Evolutionary conservation across 2,329 filamentous ascomycete species (phyloP), one percentile per base, ranked within the genome.

Genomic region (Clonostachys chloroleuca): DNA sequence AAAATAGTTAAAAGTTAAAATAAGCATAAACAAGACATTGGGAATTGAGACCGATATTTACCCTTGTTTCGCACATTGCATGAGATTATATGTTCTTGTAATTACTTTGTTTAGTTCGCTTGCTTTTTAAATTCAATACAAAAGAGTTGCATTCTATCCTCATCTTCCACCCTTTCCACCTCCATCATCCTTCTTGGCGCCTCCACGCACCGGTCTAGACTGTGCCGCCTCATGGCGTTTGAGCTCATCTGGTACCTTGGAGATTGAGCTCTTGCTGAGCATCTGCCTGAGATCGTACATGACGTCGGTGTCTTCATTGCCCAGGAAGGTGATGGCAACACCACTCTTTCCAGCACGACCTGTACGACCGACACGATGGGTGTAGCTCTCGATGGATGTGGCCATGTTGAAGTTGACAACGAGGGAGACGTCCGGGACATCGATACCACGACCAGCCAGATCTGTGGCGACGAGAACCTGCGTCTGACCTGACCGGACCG

Each of bases 351-450:
- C 94, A 3, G 94, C 94, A 84, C 94, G 87, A 77, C 94, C 94
- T 2, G 94, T 99, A 72, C 94, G 87, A 67, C 94, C 94, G 60
- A 99, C 87, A 72, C 94, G 86, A 75, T 99, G 94, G 3, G 92
- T 97, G 66, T 99, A 99, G 61, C 83, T 87, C 71, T 99, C 94
- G 56, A 99, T 97, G 56, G 77, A 90, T 12, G 73, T 84, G 1
- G 94, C 87, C 94, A 99, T 97, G 76, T 97, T 99, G 81, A 97
- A 99, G 74, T 99, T 99, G 64, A 99, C 80, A 48, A 99, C 94
- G 50, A 99, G 79, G 52, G 83, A 89, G 39, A 99, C 94, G 61
- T 97, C 94, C 0, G 88, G 84, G 5, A 99, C 92, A 68, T 99
- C 94, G 65, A 99, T 96, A 89, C 94, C 94, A 75, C 94, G 84